phyloP scores from a whole-genome alignment of 441 rosid genomes.

The Arabidopsis hybrid region DNA sequence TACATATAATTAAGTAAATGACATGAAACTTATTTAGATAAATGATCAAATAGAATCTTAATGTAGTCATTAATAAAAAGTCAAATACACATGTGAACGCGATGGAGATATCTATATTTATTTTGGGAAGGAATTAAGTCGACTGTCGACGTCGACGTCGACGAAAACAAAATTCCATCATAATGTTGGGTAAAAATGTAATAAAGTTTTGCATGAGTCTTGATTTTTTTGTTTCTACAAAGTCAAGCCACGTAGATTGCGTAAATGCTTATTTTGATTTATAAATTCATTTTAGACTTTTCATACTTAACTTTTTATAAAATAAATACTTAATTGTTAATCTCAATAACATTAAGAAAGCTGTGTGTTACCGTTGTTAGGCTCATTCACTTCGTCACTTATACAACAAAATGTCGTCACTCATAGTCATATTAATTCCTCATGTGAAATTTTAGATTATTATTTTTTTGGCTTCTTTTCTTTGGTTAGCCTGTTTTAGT shows the following conservation, averaged over 20 bases:
- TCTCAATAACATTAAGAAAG: too few species aligned
- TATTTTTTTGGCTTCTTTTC: too few species aligned
- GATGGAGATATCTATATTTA: not conserved
- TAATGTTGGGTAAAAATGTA: constrained; percentile 19
- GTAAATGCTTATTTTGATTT: constrained; percentile 8
- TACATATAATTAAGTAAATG: not conserved
- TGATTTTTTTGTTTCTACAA: not conserved
- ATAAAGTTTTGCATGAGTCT: constrained; percentile 25
- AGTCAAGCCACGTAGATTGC: constrained; percentile 12
- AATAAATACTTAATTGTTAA: too few species aligned
- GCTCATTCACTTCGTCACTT: too few species aligned
- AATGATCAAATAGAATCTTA: not conserved
- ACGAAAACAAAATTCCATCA: constrained; percentile 18
- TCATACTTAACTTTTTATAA: too few species aligned
- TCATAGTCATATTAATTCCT: too few species aligned
- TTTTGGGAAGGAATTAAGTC: not conserved
- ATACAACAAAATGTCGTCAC: too few species aligned
- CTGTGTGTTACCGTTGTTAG: too few species aligned
- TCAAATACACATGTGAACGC: constrained; percentile 29
- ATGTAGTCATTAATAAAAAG: not conserved
- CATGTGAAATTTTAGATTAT: too few species aligned
- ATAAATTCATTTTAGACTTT: not conserved
- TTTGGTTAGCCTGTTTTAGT: not conserved
- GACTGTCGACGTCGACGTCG: too few species aligned
- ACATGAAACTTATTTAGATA: not conserved